Conservation (phyloP, 1,284 basidiomycete genomes). For the Filobasidium uniguttulatum region DNA sequence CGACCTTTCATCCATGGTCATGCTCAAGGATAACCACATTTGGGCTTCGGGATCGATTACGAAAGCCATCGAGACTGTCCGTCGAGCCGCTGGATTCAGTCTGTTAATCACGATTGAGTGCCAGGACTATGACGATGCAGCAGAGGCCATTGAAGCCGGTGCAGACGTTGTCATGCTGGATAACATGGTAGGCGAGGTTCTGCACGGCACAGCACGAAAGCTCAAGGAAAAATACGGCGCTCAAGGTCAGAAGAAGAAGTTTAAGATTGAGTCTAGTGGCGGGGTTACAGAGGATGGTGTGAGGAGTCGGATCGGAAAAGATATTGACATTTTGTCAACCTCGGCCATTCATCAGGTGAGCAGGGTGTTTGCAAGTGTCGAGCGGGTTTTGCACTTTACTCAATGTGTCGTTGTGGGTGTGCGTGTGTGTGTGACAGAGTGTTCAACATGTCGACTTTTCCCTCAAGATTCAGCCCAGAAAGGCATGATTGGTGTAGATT, state of each 20-base stretch:
- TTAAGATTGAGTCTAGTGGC: slow-evolving; percentile 80
- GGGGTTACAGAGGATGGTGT: slow-evolving; percentile 79
- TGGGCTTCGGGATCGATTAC: slow-evolving; percentile 95
- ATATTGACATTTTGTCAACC: slow-evolving; percentile 85
- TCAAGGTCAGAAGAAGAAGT: slow-evolving; percentile 53
- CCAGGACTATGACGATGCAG: slow-evolving; percentile 70
- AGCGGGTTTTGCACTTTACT: too few species aligned
- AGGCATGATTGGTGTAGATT: too few species aligned
- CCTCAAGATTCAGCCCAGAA: slow-evolving; percentile 65
- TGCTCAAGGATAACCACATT: slow-evolving; percentile 99
- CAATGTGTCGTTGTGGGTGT: not conserved
- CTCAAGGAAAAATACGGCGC: slow-evolving; percentile 48
- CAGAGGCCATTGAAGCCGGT: slow-evolving; percentile 89
- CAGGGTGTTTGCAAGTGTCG: not conserved
- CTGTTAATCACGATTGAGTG: slow-evolving; percentile 92
- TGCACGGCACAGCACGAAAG: slow-evolving; percentile 52
- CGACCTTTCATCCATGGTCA: slow-evolving; percentile 96
- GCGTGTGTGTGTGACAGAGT: slow-evolving; percentile 40
- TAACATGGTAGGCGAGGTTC: slow-evolving; percentile 67
- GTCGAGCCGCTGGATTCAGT: slow-evolving; percentile 81
- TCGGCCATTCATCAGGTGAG: slow-evolving; percentile 62
- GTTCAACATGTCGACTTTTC: slow-evolving; percentile 87
- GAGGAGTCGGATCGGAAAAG: slow-evolving; percentile 59
- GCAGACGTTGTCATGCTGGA: slow-evolving; percentile 98
- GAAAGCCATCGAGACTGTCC: slow-evolving; percentile 67